Percentiles rank a stretch among this genome's conserved stretches.
phyloP scores from a whole-genome alignment of 2,329 filamentous ascomycete species.

The Ceratocystis harringtonii region DNA sequence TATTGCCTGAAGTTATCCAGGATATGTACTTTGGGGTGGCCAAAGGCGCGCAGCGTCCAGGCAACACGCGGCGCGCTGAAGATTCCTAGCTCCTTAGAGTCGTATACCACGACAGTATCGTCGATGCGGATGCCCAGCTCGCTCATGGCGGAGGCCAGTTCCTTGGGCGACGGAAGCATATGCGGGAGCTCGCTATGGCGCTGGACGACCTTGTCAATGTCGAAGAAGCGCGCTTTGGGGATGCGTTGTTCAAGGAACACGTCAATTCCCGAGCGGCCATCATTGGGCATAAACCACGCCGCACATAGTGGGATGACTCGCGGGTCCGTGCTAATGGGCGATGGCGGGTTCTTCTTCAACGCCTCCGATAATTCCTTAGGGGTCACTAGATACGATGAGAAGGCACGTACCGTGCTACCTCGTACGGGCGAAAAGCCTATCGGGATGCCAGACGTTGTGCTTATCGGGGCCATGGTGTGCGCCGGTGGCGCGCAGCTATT shows the following conservation, averaged over 20 bases:
- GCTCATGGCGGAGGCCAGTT: constrained; percentile 79
- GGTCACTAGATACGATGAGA: constrained; percentile 74
- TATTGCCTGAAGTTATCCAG: constrained; percentile 95
- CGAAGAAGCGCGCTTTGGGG: constrained; percentile 85
- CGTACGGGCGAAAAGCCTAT: constrained; percentile 20
- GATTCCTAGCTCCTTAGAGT: constrained; percentile 78
- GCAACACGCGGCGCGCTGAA: constrained; percentile 87
- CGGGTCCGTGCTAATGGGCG: constrained; percentile 64
- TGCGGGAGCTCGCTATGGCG: constrained; percentile 80
- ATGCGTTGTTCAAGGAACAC: constrained; percentile 73
- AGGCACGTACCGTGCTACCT: constrained; percentile 22
- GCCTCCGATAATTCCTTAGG: constrained; percentile 70
- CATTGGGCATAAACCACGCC: constrained; percentile 92
- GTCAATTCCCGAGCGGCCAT: constrained; percentile 64
- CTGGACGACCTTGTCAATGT: constrained; percentile 84
- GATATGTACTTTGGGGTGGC: constrained; percentile 74
- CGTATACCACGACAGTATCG: constrained; percentile 87
- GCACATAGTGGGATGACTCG: constrained; percentile 82
- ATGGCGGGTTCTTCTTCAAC: constrained; percentile 65
- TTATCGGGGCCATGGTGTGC: constrained; percentile 21
- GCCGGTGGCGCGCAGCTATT: neutral
- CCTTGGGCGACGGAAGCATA: constrained; percentile 74
- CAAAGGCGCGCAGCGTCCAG: constrained; percentile 86
- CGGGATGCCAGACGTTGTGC: constrained; percentile 15
- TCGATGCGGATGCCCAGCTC: constrained; percentile 73